Conservation (phyloP, 2,329 filamentous ascomycete species). For the Paecilomyces dactylethromorphus region DNA sequence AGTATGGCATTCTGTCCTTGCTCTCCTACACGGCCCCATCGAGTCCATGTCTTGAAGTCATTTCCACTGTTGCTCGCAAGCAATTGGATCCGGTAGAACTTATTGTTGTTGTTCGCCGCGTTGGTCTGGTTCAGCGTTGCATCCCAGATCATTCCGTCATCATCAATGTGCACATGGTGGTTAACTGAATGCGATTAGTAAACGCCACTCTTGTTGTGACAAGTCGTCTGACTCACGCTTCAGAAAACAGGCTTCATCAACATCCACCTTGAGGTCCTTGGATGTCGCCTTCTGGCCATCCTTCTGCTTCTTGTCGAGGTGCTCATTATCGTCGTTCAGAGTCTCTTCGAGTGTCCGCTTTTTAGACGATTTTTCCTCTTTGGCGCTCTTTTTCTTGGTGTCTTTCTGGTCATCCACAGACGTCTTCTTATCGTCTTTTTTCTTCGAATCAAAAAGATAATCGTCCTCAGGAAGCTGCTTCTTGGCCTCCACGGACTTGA, state of each 20-base stretch:
- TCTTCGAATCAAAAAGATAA: slow-evolving; percentile 23
- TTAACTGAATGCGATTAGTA: slow-evolving; percentile 5
- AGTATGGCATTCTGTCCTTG: slow-evolving; percentile 40
- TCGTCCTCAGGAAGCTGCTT: slow-evolving; percentile 33
- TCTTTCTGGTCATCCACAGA: slow-evolving; percentile 9
- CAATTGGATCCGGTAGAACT: slow-evolving; percentile 72
- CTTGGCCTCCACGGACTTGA: slow-evolving; percentile 45
- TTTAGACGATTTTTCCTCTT: slow-evolving; percentile 15
- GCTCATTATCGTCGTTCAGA: slow-evolving; percentile 12
- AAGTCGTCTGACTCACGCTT: slow-evolving; percentile 8
- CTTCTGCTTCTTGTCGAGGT: slow-evolving; percentile 33
- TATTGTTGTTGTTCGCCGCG: slow-evolving; percentile 66
- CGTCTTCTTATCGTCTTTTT: slow-evolving; percentile 3
- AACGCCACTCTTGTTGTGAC: not conserved
- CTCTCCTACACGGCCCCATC: slow-evolving; percentile 71
- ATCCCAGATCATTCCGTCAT: slow-evolving; percentile 64
- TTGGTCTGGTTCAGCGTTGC: slow-evolving; percentile 76
- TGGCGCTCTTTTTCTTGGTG: slow-evolving; percentile 18
- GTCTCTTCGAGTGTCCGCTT: slow-evolving; percentile 17
- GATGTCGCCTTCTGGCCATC: slow-evolving; percentile 40
- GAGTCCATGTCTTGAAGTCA: slow-evolving; percentile 60
- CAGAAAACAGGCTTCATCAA: slow-evolving; percentile 40
- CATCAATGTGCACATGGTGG: slow-evolving; percentile 59
- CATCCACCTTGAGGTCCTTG: slow-evolving; percentile 36
- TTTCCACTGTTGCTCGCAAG: slow-evolving; percentile 31